Percentiles rank a stretch among this genome's conserved stretches.
Evolutionary conservation across 192 early-diverging fungal genomes (phyloP).

Genomic region (Coemansia sp.): DNA sequence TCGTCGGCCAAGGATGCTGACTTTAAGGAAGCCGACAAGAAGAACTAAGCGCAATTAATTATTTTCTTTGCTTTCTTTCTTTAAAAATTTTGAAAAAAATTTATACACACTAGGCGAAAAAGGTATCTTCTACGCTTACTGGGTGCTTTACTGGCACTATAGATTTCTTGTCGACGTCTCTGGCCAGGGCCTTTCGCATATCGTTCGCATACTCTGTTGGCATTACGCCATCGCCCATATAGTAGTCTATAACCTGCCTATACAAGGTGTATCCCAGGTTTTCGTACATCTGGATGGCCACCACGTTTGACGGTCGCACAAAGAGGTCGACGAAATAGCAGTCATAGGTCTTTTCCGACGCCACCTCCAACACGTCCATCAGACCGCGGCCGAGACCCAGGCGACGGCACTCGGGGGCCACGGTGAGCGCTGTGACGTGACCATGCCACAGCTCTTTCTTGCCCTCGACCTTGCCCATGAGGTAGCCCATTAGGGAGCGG

Average conservation of each 20-base stretch:
- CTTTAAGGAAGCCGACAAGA: conserved; percentile 72
- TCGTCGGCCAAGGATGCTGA: conserved; percentile 64
- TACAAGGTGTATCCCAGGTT: conserved; percentile 90
- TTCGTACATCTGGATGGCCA: conserved; percentile 92
- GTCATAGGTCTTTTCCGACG: conserved; percentile 83
- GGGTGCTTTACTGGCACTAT: conserved; percentile 38
- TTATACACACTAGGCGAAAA: background rate
- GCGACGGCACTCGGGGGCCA: conserved; percentile 91
- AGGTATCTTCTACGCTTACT: conserved; percentile 28
- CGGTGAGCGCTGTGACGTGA: conserved; percentile 96
- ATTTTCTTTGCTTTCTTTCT: background rate
- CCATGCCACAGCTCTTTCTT: conserved; percentile 89
- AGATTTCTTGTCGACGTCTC: conserved; percentile 64
- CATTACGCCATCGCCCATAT: conserved; percentile 61
- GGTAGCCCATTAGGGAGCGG: conserved; percentile 73
- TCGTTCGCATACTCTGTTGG: conserved; percentile 88
- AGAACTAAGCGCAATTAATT: conserved; percentile 27
- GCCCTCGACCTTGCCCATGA: conserved; percentile 98
- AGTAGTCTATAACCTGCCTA: conserved; percentile 85
- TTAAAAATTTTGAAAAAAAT: background rate
- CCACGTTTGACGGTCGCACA: conserved; percentile 86
- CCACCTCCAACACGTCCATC: conserved; percentile 86
- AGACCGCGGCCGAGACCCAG: conserved; percentile 85
- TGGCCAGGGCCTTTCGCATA: conserved; percentile 90
- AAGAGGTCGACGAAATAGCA: conserved; percentile 87